Evolutionary conservation across 1,284 basidiomycete genomes (phyloP), one percentile per base, ranked within the genome.

Genomic region (Neolentinus lepideus): DNA sequence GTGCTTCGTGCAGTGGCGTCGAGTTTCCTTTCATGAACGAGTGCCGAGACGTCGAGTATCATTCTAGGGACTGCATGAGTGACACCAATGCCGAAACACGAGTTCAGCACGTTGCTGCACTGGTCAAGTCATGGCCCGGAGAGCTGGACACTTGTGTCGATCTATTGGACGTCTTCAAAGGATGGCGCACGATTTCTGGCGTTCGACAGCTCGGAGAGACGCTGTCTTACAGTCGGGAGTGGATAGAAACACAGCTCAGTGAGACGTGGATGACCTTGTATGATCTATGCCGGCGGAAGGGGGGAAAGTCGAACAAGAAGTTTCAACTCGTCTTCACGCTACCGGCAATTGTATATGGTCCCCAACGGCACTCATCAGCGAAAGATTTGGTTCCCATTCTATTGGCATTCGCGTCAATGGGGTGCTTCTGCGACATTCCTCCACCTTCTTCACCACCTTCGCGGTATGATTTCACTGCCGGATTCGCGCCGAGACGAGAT

Each of bases 231-330:
- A 52, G 57, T 25, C 55, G 33, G 0, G 58, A 61, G 0, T 67
- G 66, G 67, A 33, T 69, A 22, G 3, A 1, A 1, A 60, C 61
- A 0, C 10, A 60, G 57, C 56, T 64, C 43, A 55, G 54, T n/a
- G 31, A 45, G 12, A 59, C 58, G 38, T 76, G 69, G 63, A 57
- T 75, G 19, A 57, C 60, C 14, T 53, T 67, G 1, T 75, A 75
- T 27, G 56, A 69, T 2, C 55, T 63, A 3, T 67, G 69, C 46
- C 66, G 66, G 22, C 29, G 12, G 12, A 12, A 31, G 6, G 6
- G 29, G 29, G n/a, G n/a, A n/a, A 56, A 60, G 19, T 31, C 57
- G 29, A 54, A 62, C 36, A 52, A 58, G 25, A 63, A 58, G 50
- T 67, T 61, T 22, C 58, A 60, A 6, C 33, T 76, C 16, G 56